phyloP scores from a whole-genome alignment of 257 asterid species.

The Penstemon barbatus region DNA sequence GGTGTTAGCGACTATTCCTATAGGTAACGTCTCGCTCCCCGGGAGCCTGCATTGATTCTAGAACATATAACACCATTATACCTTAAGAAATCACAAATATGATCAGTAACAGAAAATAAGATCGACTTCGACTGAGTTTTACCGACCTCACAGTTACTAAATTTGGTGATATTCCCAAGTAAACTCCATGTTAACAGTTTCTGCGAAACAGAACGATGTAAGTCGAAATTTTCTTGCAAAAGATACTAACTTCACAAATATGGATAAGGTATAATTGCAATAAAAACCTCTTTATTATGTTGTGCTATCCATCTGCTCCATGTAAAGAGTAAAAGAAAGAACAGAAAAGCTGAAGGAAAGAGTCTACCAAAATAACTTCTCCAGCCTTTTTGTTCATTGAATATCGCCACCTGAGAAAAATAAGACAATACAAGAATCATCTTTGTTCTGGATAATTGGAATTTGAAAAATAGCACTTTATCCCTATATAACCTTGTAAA shows the following conservation, averaged over 20 bases:
- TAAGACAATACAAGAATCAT: neutral
- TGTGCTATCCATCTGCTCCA: conserved; percentile 34
- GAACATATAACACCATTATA: conserved; percentile 36
- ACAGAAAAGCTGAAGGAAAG: conserved; percentile 42
- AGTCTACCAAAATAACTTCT: conserved; percentile 39
- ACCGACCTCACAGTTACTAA: conserved; percentile 55
- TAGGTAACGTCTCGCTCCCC: conserved; percentile 75
- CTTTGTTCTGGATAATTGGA: too few species aligned
- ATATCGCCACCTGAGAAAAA: conserved; percentile 37
- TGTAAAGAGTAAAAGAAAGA: conserved; percentile 37
- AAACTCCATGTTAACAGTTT: conserved; percentile 35
- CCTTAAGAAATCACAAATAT: too few species aligned
- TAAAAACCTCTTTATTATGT: conserved; percentile 46
- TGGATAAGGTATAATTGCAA: neutral
- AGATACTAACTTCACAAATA: neutral
- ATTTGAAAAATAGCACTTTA: too few species aligned
- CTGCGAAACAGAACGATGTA: conserved; percentile 41
- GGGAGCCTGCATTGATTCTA: conserved; percentile 64
- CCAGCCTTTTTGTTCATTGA: conserved; percentile 40
- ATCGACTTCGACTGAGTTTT: conserved; percentile 15
- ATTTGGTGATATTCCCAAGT: conserved; percentile 27
- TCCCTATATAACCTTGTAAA: too few species aligned
- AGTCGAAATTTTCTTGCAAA: neutral
- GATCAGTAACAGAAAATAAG: too few species aligned
- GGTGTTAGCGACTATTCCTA: conserved; percentile 62